Evolutionary conservation across 768 basidiomycete genomes (phyloP).

Genomic region (Leccinum variicolor): DNA sequence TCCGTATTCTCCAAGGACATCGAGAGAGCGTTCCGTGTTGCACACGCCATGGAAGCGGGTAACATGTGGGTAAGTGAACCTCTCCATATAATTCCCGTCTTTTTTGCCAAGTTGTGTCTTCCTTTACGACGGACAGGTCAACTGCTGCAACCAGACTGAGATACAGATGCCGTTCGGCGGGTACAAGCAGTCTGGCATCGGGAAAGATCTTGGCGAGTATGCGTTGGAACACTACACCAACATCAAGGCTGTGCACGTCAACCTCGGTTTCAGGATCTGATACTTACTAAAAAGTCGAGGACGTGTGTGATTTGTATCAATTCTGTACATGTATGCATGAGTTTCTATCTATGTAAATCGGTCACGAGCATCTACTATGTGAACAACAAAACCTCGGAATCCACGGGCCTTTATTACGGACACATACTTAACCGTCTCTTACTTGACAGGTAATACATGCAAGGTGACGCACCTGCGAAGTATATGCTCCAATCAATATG

Average conservation of each 20-base stretch:
- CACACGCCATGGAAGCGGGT: constrained; percentile 43
- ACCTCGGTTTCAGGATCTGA: constrained; percentile 5
- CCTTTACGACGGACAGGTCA: background rate
- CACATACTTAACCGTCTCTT: background rate
- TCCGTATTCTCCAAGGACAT: constrained; percentile 20
- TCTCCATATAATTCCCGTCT: background rate
- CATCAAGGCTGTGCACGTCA: constrained; percentile 10
- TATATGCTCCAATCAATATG: constrained; percentile 38
- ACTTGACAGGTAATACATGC: background rate
- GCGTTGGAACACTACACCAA: constrained; percentile 10
- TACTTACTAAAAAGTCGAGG: background rate
- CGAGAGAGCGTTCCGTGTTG: constrained; percentile 38
- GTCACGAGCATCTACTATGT: background rate
- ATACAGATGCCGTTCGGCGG: constrained; percentile 12
- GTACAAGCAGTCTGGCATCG: constrained; percentile 9
- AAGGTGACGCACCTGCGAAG: constrained; percentile 41
- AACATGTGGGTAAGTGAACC: constrained; percentile 52
- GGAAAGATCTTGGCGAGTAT: constrained; percentile 10
- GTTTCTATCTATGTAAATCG: background rate
- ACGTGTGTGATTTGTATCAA: background rate
- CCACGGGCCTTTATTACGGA: too few species aligned
- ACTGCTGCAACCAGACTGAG: constrained; percentile 1
- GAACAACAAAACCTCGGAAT: background rate
- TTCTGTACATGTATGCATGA: background rate
- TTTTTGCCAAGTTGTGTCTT: background rate